A percentile compares a stretch with the other conserved stretches of the same genome.
Evolutionary conservation across 371 early-diverging fungal species (phyloP).

Genomic region (Mortierella sp.): DNA sequence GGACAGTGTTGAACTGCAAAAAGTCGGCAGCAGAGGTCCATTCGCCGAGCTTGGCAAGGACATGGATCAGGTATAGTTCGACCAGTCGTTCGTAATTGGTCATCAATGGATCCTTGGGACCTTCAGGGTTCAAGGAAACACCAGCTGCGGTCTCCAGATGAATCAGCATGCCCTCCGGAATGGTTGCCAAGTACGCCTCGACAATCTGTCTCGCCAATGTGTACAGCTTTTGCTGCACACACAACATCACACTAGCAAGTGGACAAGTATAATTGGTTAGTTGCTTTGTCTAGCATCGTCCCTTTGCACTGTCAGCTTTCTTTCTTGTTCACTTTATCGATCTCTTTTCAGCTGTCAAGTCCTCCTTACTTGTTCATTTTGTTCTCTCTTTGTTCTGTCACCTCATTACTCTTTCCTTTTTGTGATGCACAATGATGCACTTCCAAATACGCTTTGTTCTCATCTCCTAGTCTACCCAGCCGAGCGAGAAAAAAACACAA

Average conservation of each 20-base stretch:
- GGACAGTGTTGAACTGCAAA: constrained; percentile 59
- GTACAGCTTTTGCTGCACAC: constrained; percentile 50
- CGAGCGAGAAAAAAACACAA: background rate
- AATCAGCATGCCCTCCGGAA: constrained; percentile 52
- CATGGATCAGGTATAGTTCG: constrained; percentile 64
- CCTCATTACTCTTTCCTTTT: background rate
- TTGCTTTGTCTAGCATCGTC: background rate
- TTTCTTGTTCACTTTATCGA: background rate
- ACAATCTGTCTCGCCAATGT: constrained; percentile 36
- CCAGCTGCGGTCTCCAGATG: constrained; percentile 55
- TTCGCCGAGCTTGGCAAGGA: constrained; percentile 61
- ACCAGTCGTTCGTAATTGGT: constrained; percentile 65
- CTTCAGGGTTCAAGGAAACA: constrained; percentile 20
- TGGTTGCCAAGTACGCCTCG: constrained; percentile 48
- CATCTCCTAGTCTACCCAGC: background rate
- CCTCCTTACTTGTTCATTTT: background rate
- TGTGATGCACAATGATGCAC: background rate
- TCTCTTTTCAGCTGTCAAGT: background rate
- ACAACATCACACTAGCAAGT: constrained; percentile 35
- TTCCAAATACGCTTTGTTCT: background rate
- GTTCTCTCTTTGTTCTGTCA: background rate
- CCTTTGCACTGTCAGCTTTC: background rate
- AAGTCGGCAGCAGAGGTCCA: constrained; percentile 60
- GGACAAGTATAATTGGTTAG: background rate
- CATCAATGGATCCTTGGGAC: constrained; percentile 48